Evolutionary conservation across 164 flowering plant species (phyloP), one percentile per base, ranked within the genome.

Genomic region (Magnolia kwangsiensis): DNA sequence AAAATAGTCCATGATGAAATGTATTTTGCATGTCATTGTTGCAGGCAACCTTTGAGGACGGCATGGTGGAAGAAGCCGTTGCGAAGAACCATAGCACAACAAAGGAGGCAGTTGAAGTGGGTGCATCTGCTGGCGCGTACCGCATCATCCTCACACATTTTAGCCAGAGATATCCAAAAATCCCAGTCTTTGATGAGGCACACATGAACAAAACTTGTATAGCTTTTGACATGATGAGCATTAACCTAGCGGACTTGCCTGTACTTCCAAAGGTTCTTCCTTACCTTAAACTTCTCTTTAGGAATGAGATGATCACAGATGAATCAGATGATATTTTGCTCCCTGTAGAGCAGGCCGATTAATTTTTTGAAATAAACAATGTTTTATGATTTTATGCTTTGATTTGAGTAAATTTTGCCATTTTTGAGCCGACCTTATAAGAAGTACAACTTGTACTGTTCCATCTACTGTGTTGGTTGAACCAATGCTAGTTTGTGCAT

Each of bases 21-120:
- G 37, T 67, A 27, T 77, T 18, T 27, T 21, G 8, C 51, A 66
- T 72, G 18, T 45, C 63, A 58, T 72, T 78, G 16, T 67, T 83
- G 82, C 92, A 96, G 99, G 99, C 99, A 20, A 96, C 99, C 49
- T 96, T 96, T 81, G 99, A 96, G 88, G 98, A 96, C 72, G 89
- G 83, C 13, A 68, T 96, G 95, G 81, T 84, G 76, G 96, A 94
- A 0, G 99, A 96, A 73, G 99, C 99, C 13, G 79, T 92, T 21
- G 90, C 91, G 9, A 89, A 75, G 81, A 96, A 96, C 82, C 99
- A 96, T 86, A 96, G 99, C 89, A 94, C 98, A 45, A 96, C 99
- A 13, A 84, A 80, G 69, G 99, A 96, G 81, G 99, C 99, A 13
- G 82, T 96, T n/a, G 91, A 88, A 72, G 91, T 90, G 8, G 99